A percentile compares a stretch with the other conserved stretches of the same genome.
phyloP scores from a whole-genome alignment of 1,284 basidiomycete genomes.

The Sporisorium scitamineum region DNA sequence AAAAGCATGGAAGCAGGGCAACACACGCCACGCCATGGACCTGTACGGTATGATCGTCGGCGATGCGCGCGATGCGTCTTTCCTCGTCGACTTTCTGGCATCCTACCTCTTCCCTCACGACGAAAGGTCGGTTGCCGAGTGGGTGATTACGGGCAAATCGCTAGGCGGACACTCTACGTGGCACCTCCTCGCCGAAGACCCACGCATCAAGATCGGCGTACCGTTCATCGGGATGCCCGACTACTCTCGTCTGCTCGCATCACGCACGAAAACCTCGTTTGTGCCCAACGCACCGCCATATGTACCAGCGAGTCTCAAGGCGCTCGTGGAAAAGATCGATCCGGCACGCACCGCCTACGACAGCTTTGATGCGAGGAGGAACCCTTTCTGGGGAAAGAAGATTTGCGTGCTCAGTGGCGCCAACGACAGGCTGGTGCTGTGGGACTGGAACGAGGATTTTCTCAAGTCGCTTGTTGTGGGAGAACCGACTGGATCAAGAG shows the following conservation, averaged over 20 bases:
- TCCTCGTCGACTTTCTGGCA: conserved; percentile 83
- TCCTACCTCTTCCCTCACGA: conserved; percentile 80
- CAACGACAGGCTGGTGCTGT: conserved; percentile 62
- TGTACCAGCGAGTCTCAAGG: conserved; percentile 58
- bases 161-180: conserved; percentile 84
- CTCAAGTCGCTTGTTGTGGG: conserved; percentile 55
- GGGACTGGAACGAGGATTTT: conserved; percentile 63
- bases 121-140: conserved; percentile 77
- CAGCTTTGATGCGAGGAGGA: conserved; percentile 32
- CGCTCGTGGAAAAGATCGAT: conserved; percentile 57
- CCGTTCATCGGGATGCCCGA: conserved; percentile 83
- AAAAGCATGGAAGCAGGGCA: conserved; percentile 68
- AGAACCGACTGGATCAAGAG: conserved; percentile 33
- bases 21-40: conserved; percentile 64
- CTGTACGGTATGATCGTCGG: conserved; percentile 72
- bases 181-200: conserved; percentile 76
- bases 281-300: conserved; percentile 60
- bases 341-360: conserved; percentile 55
- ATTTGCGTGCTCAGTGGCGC: conserved; percentile 63
- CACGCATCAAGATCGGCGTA: conserved; percentile 78
- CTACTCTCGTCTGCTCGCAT: conserved; percentile 70
- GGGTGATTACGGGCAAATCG: conserved; percentile 78
- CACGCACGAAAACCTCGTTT: conserved; percentile 56
- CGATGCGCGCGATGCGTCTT: conserved; percentile 80
- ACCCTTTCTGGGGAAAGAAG: conserved; percentile 66